Base-by-base conservation (phyloP, 805 yeast genomes). In the Zygoascus ofunaensis region DNA sequence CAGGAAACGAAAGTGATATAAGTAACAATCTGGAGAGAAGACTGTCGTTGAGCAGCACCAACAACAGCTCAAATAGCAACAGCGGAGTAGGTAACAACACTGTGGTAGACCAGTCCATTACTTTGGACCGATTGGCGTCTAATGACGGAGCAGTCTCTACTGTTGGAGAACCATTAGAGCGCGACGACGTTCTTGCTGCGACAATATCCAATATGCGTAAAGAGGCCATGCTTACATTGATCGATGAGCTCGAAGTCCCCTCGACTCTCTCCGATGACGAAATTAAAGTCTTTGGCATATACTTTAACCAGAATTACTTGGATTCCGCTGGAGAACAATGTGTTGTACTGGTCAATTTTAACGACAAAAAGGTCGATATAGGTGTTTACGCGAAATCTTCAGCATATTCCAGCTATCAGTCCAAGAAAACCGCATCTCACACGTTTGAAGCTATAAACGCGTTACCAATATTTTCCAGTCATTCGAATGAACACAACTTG, bases 141-240 rank as follows among this genome's bases (percentile, higher is more conserved):
- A 58, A 23, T 8, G 43, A 20, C 14, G 40, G 37, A 8, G 30
- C 15, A 14, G 14, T 38, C 21, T 34, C 43, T 39, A 12, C 44
- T 24, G 12, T 12, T 8, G 30, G 12, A 26, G 30, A 26, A 12
- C 18, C 20, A 8, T n/a, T n/a, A 17, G 36, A n/a, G 19, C 7
- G 19, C 8, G 42, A 43, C n/a, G 19, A 14, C 17, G 3, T 24
- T 21, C 19, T 24, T 5, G 19, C 32, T 4, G 4, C 23, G 21
- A 33, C 22, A 5, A 33, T 41, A 12, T n/a, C n/a, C 20, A 18
- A 58, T 3, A 58, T 76, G 19, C 64, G 77, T 34, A 84, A 82
- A 52, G 94, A 86, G 58, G 71, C 81, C 54, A 79, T 81, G n/a
- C 63, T 85, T 48, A 77, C 87, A 0, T 75, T 83, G 24, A 32